These are phyloP conservation scores for Suhomyces yuchorum DNA, from an alignment of 1,139 yeast species.

Conservation along the genomic window DNA sequence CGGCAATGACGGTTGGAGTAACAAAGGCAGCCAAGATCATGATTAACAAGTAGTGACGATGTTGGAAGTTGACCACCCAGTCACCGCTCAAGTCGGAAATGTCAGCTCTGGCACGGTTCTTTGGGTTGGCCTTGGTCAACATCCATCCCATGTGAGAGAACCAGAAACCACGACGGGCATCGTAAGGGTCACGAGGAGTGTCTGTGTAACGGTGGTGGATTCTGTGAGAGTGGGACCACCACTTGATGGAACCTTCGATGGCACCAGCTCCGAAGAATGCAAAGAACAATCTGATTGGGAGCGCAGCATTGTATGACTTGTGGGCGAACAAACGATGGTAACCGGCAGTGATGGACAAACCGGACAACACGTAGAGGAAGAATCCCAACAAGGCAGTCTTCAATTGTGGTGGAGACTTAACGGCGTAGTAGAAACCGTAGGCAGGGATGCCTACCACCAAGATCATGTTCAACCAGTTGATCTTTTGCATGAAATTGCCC, in stretches of 20 bases:
- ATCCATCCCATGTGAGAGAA: constrained; percentile 98
- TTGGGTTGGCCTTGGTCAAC: constrained; percentile 91
- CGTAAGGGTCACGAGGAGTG: constrained; percentile 95
- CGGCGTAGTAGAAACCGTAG: constrained; percentile 58
- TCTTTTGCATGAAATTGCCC: constrained; percentile 80
- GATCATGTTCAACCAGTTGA: constrained; percentile 91
- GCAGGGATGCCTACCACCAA: constrained; percentile 74
- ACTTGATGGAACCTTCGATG: constrained; percentile 94
- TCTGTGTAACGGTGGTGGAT: constrained; percentile 97
- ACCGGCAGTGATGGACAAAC: constrained; percentile 94
- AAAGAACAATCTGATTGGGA: constrained; percentile 69
- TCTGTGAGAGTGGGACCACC: constrained; percentile 99
- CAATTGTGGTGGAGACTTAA: constrained; percentile 51
- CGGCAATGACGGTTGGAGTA: constrained; percentile 76
- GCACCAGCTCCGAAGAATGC: constrained; percentile 94
- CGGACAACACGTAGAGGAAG: constrained; percentile 67
- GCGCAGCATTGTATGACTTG: constrained; percentile 76
- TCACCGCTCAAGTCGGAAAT: constrained; percentile 89
- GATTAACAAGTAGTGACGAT: constrained; percentile 77
- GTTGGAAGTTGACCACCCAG: constrained; percentile 90
- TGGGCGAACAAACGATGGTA: constrained; percentile 90
- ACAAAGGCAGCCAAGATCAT: constrained; percentile 70
- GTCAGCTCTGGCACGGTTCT: constrained; percentile 93
- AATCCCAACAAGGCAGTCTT: constrained; percentile 66
- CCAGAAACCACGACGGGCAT: constrained; percentile 95